phyloP scores from a whole-genome alignment of 331 rosid species.

The Quercus tomentella region DNA sequence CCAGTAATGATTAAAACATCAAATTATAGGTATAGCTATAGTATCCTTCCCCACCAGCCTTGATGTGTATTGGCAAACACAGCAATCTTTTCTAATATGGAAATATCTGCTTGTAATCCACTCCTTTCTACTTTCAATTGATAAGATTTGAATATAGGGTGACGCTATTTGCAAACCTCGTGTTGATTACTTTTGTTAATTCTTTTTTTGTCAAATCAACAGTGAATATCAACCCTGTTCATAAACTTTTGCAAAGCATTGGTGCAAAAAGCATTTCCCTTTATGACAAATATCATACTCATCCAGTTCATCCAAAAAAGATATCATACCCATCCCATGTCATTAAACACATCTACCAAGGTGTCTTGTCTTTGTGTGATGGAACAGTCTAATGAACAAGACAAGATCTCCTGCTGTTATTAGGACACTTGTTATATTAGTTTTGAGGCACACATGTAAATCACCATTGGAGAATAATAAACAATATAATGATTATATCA shows the following conservation, averaged over 20 bases:
- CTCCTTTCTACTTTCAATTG: too few relatives aligned
- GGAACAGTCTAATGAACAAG: not conserved
- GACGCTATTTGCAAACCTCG: too few relatives aligned
- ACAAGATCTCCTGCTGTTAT: not conserved
- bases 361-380: too few relatives aligned
- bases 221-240: too few relatives aligned
- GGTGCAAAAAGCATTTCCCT: not conserved
- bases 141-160: too few relatives aligned
- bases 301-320: not conserved
- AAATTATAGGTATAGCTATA: too few relatives aligned
- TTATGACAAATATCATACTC: not conserved
- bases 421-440: not conserved
- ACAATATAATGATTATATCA: too few relatives aligned
- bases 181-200: too few relatives aligned
- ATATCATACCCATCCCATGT: not conserved
- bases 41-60: not conserved
- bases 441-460: too few relatives aligned
- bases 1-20: too few relatives aligned
- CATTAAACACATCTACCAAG: not conserved
- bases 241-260: not conserved
- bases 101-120: not conserved
- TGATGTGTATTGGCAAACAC: not conserved
- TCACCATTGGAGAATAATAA: too few relatives aligned
- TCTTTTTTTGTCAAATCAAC: too few relatives aligned
- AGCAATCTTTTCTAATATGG: not conserved